Evolutionary conservation across 257 asterid genomes (phyloP).

Genomic region (Solanum piurae): DNA sequence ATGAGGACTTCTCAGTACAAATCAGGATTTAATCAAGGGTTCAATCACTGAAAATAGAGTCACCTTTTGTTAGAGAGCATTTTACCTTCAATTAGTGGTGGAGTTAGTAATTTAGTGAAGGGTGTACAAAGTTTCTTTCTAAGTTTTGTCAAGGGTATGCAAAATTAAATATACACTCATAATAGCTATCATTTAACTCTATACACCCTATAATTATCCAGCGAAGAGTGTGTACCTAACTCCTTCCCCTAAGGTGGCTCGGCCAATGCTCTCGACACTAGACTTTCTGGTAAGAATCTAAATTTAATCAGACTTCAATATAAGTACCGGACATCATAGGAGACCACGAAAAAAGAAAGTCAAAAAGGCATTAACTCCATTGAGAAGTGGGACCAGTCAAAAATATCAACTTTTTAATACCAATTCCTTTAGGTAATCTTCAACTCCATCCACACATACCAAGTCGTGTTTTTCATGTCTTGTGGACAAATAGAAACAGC

Average conservation of each 20-base stretch:
- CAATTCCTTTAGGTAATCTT: background rate
- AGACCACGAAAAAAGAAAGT: background rate
- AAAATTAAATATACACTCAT: background rate
- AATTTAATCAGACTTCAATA: background rate
- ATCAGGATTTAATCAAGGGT: background rate
- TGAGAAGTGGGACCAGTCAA: background rate
- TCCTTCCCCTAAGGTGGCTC: background rate
- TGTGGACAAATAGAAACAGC: background rate
- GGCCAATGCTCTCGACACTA: background rate
- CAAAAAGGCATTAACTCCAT: background rate
- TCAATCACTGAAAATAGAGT: background rate
- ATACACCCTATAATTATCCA: background rate
- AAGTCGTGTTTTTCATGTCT: background rate
- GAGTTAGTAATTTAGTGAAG: background rate
- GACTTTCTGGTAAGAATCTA: fast-evolving
- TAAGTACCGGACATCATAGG: background rate
- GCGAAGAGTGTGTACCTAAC: background rate
- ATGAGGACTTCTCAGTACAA: fast-evolving
- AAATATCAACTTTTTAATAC: background rate
- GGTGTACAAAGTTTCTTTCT: background rate
- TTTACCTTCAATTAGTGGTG: background rate
- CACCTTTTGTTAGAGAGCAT: background rate
- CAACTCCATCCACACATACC: background rate
- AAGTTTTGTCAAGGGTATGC: background rate
- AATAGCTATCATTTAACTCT: background rate